A percentile compares a stretch with the other conserved stretches of the same genome.
phyloP scores from a whole-genome alignment of 352 stramenopile genomes.

The Pythium grandisporangium region DNA sequence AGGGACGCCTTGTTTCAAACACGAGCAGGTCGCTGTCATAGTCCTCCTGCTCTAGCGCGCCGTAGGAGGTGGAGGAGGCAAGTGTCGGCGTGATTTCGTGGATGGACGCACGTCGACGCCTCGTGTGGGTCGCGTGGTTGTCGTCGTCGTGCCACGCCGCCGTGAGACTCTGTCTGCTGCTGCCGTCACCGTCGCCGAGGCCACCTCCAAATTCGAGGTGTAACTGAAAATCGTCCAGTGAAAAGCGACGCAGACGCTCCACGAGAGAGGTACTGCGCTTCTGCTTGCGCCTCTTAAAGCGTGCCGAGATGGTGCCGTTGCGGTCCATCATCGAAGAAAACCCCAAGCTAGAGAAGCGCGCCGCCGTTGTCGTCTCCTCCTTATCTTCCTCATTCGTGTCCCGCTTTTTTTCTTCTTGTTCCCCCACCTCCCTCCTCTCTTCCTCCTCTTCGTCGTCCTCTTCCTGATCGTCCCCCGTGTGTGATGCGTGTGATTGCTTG shows the following conservation, averaged over 20 bases:
- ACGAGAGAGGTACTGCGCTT: slow-evolving; percentile 32
- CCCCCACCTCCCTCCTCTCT: too few species aligned
- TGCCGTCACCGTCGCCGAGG: too few species aligned
- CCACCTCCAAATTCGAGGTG: slow-evolving; percentile 25
- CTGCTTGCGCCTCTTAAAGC: slow-evolving; percentile 48
- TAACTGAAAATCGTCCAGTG: slow-evolving; percentile 42
- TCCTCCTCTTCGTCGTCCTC: slow-evolving; percentile 5
- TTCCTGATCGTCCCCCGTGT: slow-evolving; percentile 2
- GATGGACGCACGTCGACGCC: slow-evolving; percentile 26
- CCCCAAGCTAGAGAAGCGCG: slow-evolving; percentile 27
- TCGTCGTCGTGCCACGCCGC: slow-evolving; percentile 57
- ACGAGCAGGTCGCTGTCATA: slow-evolving; percentile 66
- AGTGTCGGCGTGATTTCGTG: slow-evolving; percentile 14
- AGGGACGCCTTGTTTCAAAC: slow-evolving; percentile 77
- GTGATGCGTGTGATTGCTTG: slow-evolving; percentile 8
- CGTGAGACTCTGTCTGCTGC: too few species aligned
- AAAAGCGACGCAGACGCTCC: slow-evolving; percentile 45
- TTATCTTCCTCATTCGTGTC: slow-evolving; percentile 4
- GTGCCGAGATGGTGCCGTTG: slow-evolving; percentile 45
- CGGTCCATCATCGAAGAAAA: slow-evolving; percentile 37
- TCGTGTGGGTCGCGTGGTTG: slow-evolving; percentile 22
- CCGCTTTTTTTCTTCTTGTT: too few species aligned
- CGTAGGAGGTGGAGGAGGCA: slow-evolving; percentile 38
- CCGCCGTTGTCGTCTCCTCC: slow-evolving; percentile 13
- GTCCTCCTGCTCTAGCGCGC: slow-evolving; percentile 62